Conservation (phyloP, 371 early-diverging fungal genomes). For the Haplosporangium sp. region DNA sequence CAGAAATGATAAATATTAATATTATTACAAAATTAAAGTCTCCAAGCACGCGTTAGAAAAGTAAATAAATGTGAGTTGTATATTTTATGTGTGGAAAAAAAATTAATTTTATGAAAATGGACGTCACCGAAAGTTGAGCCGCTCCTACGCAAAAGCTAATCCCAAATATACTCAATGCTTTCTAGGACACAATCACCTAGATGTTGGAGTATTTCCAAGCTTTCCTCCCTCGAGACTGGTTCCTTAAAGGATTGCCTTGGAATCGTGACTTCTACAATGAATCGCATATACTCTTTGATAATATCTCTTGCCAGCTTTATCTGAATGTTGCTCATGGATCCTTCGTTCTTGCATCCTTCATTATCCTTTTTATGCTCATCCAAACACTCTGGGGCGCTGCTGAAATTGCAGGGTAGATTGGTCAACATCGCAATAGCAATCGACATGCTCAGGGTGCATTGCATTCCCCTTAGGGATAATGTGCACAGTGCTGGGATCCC, state of each 20-base stretch:
- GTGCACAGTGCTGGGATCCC: slow-evolving; percentile 16
- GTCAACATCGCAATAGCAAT: slow-evolving; percentile 27
- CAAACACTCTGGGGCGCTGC: background rate
- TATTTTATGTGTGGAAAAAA: too few relatives aligned
- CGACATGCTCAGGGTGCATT: slow-evolving; percentile 26
- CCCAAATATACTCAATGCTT: slow-evolving; percentile 14
- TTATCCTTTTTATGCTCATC: background rate
- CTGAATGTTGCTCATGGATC: slow-evolving; percentile 5
- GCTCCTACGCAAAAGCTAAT: background rate
- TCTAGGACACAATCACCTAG: slow-evolving; percentile 30
- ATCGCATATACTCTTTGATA: slow-evolving; percentile 36
- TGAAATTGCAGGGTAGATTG: slow-evolving; percentile 2
- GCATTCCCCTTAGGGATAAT: slow-evolving; percentile 29
- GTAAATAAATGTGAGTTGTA: background rate
- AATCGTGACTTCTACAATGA: slow-evolving; percentile 10
- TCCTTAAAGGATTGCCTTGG: background rate
- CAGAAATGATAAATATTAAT: background rate
- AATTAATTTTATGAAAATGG: background rate
- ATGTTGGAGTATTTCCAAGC: slow-evolving; percentile 5
- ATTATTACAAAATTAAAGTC: background rate
- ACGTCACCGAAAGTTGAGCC: background rate
- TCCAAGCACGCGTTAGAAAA: background rate
- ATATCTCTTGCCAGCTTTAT: slow-evolving; percentile 9
- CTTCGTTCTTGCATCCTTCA: background rate
- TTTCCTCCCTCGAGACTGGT: slow-evolving; percentile 3